Evolutionary conservation across 1,284 basidiomycete genomes (phyloP), one percentile per base, ranked within the genome.

Genomic region (Kwoniella shivajii): DNA sequence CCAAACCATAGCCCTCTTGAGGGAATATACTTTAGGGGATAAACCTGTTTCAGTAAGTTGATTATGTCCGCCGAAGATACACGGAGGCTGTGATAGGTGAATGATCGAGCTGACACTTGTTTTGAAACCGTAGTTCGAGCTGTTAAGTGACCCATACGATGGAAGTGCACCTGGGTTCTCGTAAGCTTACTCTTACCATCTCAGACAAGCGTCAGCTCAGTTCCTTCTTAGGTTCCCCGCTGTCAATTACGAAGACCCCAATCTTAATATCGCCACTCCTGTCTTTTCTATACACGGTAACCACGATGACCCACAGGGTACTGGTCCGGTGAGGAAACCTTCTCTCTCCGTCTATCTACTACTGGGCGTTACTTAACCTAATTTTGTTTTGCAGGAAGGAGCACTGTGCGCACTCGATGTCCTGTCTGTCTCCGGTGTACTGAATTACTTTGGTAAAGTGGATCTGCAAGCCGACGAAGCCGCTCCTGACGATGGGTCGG

Each of bases 201-300:
- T 11, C n/a, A 39, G 42, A 22, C 6, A n/a, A 22, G n/a, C 2
- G 7, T 37, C 33, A 22, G 37, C 11, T 20, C 26, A 24, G 60
- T 65, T 38, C 66, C 37, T 2, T 31, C 14, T 4, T 68, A 96
- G 92, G 26, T 99, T 98, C 71, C 95, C 96, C 2, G 90, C 92
- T 0, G 82, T 99, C 65, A 99, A 99, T 74, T 99, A 99, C 71
- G 93, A 99, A 78, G 96, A 99, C 71, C 86, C 88, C 0, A 98
- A 99, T 73, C 82, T 98, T 57, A 99, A 99, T 71, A 84, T 99
- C 50, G 87, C 86, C 20, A 91, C 96, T 27, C 96, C 96, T 2
- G 89, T 98, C 22, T 99, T 99, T 78, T 97, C 94, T 0, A 99
- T 99, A 43, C 95, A 99, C 70, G 96, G 95, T 39, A 99, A 99